phyloP scores from a whole-genome alignment of 768 basidiomycete species.

The Harrya chromipes region DNA sequence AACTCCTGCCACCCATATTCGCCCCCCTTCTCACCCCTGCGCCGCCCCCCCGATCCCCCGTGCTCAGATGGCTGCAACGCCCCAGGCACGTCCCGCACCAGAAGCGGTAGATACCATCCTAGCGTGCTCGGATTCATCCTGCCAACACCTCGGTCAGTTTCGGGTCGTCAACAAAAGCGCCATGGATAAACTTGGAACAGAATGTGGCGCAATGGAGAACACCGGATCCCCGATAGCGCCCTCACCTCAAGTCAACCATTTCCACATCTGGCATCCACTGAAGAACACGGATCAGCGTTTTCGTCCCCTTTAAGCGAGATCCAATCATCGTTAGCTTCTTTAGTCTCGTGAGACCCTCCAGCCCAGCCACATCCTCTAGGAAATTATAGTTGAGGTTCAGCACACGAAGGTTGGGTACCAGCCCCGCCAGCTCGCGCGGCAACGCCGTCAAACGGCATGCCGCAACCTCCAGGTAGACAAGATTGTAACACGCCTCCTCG shows the following conservation, averaged over 20 bases:
- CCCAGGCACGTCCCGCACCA: slow-evolving; percentile 66
- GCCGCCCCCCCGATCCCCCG: slow-evolving; percentile 16
- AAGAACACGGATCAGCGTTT: slow-evolving; percentile 68
- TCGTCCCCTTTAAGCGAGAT: slow-evolving; percentile 71
- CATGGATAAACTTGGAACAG: not conserved
- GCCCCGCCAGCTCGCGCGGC: slow-evolving; percentile 59
- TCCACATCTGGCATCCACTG: slow-evolving; percentile 76
- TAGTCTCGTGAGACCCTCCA: slow-evolving; percentile 73
- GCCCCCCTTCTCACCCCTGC: slow-evolving; percentile 32
- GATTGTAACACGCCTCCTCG: slow-evolving; percentile 77
- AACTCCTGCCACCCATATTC: slow-evolving; percentile 63
- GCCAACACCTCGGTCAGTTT: slow-evolving; percentile 24
- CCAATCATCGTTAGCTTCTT: slow-evolving; percentile 87
- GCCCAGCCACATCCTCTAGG: slow-evolving; percentile 63
- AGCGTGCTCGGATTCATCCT: slow-evolving; percentile 97
- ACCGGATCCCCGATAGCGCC: slow-evolving; percentile 12
- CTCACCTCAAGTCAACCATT: slow-evolving; percentile 88
- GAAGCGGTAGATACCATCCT: slow-evolving; percentile 90
- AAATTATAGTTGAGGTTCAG: slow-evolving; percentile 99
- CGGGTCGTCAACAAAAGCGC: slow-evolving; percentile 18
- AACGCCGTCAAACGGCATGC: slow-evolving; percentile 76
- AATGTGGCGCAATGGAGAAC: slow-evolving; percentile 5
- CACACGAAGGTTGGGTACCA: slow-evolving; percentile 83
- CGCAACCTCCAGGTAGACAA: slow-evolving; percentile 90
- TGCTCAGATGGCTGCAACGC: slow-evolving; percentile 61